Base-by-base conservation (phyloP, 495 filamentous ascomycete species). In the Penicillium steckii region DNA sequence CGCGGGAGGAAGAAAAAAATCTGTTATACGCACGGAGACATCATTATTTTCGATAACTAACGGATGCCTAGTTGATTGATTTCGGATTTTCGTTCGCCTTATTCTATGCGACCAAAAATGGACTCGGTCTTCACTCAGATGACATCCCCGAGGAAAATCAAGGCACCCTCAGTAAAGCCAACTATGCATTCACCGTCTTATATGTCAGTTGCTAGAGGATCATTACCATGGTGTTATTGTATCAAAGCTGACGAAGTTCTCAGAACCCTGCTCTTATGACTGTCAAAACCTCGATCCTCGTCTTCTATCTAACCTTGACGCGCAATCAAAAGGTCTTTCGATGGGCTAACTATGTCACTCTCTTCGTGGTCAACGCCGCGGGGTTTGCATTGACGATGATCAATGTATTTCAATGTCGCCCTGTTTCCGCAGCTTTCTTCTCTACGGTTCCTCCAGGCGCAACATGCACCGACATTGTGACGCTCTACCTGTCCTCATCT, bases 321-420 rank as follows among this genome's bases (percentile, higher is more conserved):
- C 85, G 83, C 57, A 85, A 85, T 26, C 85, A 91, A 35, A 85
- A 85, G 56, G 71, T 89, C 25, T 84, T 91, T 60, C 80, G 83
- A 55, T 81, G 83, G 70, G 78, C 82, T 2, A 89, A 86, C 19
- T 87, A 88, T 72, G 76, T 74, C 15, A 88, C 88, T 2, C 68
- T 95, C 5, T 67, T 72, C 26, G 81, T 91, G 13, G 90, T 94
- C 44, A 93, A 93, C 61, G 67, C 80, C 2, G 88, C 87, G 18
- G 93, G 92, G 7, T 57, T 85, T 4, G 85, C 89, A 9, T 72
- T 97, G 58, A 94, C 90, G 2, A 75, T 96, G 35, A 74, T 95
- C 66, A 95, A 93, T 64, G 82, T 93, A 59, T 90, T 96, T 56
- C 92, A 95, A 74, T 97, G 93, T 66, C 67, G 66, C n/a, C 93